phyloP scores from a whole-genome alignment of 2,329 filamentous ascomycete genomes.

The Metarhizium brunneum region DNA sequence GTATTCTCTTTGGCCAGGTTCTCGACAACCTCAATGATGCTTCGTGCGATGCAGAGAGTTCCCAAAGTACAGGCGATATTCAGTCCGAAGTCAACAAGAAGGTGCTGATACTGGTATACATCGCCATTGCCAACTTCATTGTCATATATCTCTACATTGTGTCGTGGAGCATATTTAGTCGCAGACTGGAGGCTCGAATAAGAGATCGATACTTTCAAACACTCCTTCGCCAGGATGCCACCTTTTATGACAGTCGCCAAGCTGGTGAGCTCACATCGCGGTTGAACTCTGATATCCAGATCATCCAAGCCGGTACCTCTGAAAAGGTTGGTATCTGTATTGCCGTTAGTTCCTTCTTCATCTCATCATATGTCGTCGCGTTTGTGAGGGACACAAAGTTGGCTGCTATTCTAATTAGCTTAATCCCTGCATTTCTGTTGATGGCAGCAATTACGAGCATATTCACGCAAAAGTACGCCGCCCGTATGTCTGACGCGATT shows the following conservation, averaged over 20 bases:
- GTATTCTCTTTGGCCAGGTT: conserved; percentile 54
- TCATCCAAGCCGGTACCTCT: conserved; percentile 57
- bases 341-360: conserved; percentile 53
- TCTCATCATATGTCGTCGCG: conserved; percentile 57
- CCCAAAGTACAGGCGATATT: conserved; percentile 18
- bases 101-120: conserved; percentile 52
- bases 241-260: conserved; percentile 54
- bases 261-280: conserved; percentile 55
- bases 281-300: conserved; percentile 56
- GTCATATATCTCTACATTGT: conserved; percentile 55
- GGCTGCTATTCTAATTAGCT: conserved; percentile 53
- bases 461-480: conserved; percentile 42
- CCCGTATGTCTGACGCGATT: conserved; percentile 40
- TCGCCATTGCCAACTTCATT: conserved; percentile 53
- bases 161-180: conserved; percentile 56
- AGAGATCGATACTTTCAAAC: conserved; percentile 50
- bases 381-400: conserved; percentile 55
- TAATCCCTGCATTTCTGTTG: conserved; percentile 53
- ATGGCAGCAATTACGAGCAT: conserved; percentile 47
- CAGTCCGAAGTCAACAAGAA: conserved; percentile 42
- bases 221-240: conserved; percentile 50
- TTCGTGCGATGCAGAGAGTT: conserved; percentile 33
- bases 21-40: conserved; percentile 51
- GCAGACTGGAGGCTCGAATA: conserved; percentile 53
- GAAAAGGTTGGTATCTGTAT: conserved; percentile 63